phyloP scores from a whole-genome alignment of 2,329 filamentous ascomycete genomes.

The Fusarium incarnatum region DNA sequence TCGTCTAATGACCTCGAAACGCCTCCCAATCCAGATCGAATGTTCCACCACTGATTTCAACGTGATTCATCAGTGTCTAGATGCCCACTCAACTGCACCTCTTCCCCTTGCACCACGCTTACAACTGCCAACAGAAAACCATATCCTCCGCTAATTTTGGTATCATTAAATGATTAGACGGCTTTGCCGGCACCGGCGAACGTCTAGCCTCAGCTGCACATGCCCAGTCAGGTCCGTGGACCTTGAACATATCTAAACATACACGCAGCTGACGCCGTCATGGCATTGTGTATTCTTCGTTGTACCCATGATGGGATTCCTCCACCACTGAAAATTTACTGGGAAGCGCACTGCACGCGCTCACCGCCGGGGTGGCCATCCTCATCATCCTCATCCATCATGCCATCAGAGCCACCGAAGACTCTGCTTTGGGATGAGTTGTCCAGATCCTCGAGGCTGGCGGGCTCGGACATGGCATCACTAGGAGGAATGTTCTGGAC shows the following conservation, averaged over 20 bases:
- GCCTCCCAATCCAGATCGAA: slow-evolving; percentile 52
- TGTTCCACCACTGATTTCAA: slow-evolving; percentile 43
- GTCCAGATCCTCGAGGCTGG: slow-evolving; percentile 87
- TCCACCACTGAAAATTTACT: slow-evolving; percentile 66
- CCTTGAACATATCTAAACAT: slow-evolving; percentile 14
- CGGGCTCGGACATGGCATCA: slow-evolving; percentile 93
- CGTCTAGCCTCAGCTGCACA: slow-evolving; percentile 36
- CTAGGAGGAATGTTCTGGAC: slow-evolving; percentile 75
- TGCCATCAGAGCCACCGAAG: slow-evolving; percentile 69
- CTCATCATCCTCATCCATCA: slow-evolving; percentile 81
- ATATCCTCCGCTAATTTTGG: slow-evolving; percentile 40
- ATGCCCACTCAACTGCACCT: slow-evolving; percentile 29
- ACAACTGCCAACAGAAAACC: slow-evolving; percentile 17
- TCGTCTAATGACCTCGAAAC: slow-evolving; percentile 56
- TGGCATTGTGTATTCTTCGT: slow-evolving; percentile 31
- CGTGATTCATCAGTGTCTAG: slow-evolving; percentile 37
- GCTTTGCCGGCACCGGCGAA: slow-evolving; percentile 31
- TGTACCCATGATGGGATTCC: slow-evolving; percentile 21
- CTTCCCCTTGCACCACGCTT: slow-evolving; percentile 15
- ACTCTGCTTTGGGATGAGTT: slow-evolving; percentile 72
- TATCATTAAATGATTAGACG: slow-evolving; percentile 48
- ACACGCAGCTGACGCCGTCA: slow-evolving; percentile 31
- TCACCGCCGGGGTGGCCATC: slow-evolving; percentile 80
- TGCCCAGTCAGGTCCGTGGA: slow-evolving; percentile 8
- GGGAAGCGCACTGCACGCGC: slow-evolving; percentile 87